Base-by-base conservation (phyloP, 345 rosid species). In the Luvunga scandens region DNA sequence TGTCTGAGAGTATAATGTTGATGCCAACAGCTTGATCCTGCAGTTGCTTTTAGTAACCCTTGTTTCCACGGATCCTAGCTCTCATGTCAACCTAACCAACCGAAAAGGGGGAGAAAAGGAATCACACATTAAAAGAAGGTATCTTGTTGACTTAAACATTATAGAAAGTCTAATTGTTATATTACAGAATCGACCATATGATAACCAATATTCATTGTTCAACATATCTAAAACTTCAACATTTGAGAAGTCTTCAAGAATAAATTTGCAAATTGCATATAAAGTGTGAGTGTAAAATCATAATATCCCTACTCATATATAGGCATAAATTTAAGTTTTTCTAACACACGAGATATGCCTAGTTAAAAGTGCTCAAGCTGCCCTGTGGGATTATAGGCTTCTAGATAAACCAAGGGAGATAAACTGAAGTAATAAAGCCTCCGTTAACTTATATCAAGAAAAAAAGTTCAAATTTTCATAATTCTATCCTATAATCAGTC, bases 51-150 rank as follows among this genome's bases (percentile, higher is more conserved):
- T 84, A 93, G 82, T 95, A 95, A 61, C 97, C 99, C 80, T 93
- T 93, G 92, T 93, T 95, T 82, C 99, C 99, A 50, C 94, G 92
- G 56, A 93, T 95, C 86, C 99, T 86, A 42, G 98, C 97, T 86
- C 98, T 90, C 99, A 93, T 95, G 84, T 95, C 99, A 84, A 93
- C 96, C 95, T 95, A 84, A 75, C n/a, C 31, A 62, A 27, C n/a
- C 60, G 4, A n/a, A 36, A 21, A 19, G 21, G 10, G 28, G 30
- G n/a, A 16, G 62, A 65, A 28, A 39, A 73, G 3, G 57, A 74
- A 28, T 4, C 38, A 1, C 19, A 66, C 24, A 61, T 55, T 77
- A 19, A 63, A 22, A 31, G 0, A 59, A 48, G 5, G 42, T 28
- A 31, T 27, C 62, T 36, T 5, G 34, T 48, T 48, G 1, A 66